phyloP scores from a whole-genome alignment of 768 basidiomycete genomes.

The Rhizopogon vulgaris region DNA sequence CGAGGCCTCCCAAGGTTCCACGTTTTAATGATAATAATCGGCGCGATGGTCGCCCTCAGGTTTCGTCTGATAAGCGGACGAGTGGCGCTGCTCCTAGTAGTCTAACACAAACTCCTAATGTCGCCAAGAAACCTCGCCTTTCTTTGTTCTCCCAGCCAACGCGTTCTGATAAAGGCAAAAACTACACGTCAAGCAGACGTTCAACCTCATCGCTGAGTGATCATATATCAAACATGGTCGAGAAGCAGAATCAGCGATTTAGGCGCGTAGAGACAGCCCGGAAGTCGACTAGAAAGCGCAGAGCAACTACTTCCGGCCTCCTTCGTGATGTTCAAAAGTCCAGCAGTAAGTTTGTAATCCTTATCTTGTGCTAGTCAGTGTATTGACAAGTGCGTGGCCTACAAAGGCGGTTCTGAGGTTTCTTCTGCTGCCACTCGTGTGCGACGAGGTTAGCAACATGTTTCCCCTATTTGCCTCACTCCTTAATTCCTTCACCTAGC shows the following conservation, averaged over 20 bases:
- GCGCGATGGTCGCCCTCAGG: neutral
- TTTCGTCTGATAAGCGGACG: neutral
- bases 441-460: slow-evolving; percentile 13
- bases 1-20: slow-evolving; percentile 13
- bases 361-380: slow-evolving; percentile 1
- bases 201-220: neutral
- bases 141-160: neutral
- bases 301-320: slow-evolving; percentile 9
- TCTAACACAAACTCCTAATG: slow-evolving; percentile 7
- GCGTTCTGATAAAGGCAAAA: neutral
- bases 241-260: slow-evolving; percentile 11
- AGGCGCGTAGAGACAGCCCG: slow-evolving; percentile 1
- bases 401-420: neutral
- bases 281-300: slow-evolving; percentile 1
- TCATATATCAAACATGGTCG: neutral
- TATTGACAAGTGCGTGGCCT: neutral
- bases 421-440: slow-evolving; percentile 14
- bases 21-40: slow-evolving; percentile 10
- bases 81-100: neutral
- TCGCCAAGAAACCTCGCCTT: neutral
- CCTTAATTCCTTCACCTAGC: slow-evolving; percentile 7
- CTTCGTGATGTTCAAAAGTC: slow-evolving; percentile 13
- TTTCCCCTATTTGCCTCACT: slow-evolving; percentile 2
- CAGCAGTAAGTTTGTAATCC: neutral
- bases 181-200: neutral